These are phyloP conservation scores for Meyerozyma elateridarum DNA, from an alignment of 1,139 yeast genomes.

Conservation along the genomic window DNA sequence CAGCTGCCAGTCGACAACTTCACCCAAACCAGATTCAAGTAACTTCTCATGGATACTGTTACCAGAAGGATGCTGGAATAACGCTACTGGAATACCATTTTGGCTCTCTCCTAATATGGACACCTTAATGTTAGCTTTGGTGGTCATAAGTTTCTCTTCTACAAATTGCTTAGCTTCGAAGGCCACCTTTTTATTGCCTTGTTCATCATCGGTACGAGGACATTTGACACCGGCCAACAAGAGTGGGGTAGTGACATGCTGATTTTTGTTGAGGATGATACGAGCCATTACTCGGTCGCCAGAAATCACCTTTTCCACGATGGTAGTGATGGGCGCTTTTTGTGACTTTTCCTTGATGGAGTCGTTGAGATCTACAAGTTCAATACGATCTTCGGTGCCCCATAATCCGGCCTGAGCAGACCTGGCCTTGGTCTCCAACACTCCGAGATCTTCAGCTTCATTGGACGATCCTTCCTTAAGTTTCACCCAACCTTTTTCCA, in stretches of 20 bases:
- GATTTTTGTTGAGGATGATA: constrained; percentile 38
- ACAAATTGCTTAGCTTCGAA: constrained; percentile 65
- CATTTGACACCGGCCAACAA: constrained; percentile 69
- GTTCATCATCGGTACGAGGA: constrained; percentile 59
- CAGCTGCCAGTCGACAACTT: constrained; percentile 81
- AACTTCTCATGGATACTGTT: constrained; percentile 64
- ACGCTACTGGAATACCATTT: constrained; percentile 58
- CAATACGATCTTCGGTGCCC: constrained; percentile 25
- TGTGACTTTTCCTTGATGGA: constrained; percentile 33
- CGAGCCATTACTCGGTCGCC: constrained; percentile 74
- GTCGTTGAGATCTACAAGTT: constrained; percentile 31
- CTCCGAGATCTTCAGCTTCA: constrained; percentile 31
- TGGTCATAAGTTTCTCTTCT: constrained; percentile 62
- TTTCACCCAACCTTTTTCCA: constrained; percentile 59
- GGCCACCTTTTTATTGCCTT: constrained; percentile 43
- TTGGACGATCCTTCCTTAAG: constrained; percentile 50
- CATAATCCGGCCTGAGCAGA: constrained; percentile 51
- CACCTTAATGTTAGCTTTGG: constrained; percentile 49
- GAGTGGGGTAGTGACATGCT: constrained; percentile 51
- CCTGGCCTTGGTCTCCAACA: constrained; percentile 50
- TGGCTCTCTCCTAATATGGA: constrained; percentile 58
- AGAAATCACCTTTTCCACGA: constrained; percentile 70
- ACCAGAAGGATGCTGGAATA: constrained; percentile 66
- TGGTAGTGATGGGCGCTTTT: constrained; percentile 44
- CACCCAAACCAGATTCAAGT: constrained; percentile 66